Percentiles rank a stretch among this genome's conserved stretches.
Conservation (phyloP, 306 rosid genomes). For the Corylus avellana region DNA sequence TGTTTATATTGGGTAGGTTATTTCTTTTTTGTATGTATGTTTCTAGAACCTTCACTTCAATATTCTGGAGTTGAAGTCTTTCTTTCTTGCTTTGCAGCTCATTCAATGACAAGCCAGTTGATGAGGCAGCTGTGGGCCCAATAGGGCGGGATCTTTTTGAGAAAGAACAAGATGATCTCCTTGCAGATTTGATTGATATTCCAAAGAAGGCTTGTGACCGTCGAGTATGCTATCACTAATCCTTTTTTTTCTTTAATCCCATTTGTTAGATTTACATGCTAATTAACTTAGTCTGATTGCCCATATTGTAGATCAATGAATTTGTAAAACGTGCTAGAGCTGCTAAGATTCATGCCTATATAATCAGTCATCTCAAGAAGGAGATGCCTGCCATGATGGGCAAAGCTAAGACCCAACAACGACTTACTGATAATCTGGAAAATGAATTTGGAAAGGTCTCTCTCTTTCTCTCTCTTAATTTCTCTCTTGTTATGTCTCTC, state of each 20-base stretch:
- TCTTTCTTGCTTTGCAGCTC: conserved; percentile 47
- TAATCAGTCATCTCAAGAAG: conserved; percentile 78
- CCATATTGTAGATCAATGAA: conserved; percentile 72
- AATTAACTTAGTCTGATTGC: not conserved
- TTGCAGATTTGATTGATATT: conserved; percentile 75
- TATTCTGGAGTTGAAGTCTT: conserved; percentile 3
- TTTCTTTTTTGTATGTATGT: not conserved
- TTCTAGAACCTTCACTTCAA: not conserved
- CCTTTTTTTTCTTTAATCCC: not conserved
- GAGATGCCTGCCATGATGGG: conserved; percentile 94
- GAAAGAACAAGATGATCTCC: conserved; percentile 81
- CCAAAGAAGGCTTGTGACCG: conserved; percentile 95
- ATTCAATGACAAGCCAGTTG: conserved; percentile 73
- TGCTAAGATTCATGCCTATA: conserved; percentile 85
- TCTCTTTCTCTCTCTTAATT: not conserved
- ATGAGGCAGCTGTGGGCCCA: conserved; percentile 58
- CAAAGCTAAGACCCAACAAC: conserved; percentile 82
- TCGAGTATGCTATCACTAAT: conserved; percentile 46
- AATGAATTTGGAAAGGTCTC: conserved; percentile 80
- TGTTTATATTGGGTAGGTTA: conserved; percentile 81
- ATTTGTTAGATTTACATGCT: conserved; percentile 3
- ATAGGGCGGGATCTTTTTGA: conserved; percentile 74
- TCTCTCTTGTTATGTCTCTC: not conserved
- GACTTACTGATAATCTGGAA: conserved; percentile 63
- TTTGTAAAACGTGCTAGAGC: conserved; percentile 93